phyloP scores from a whole-genome alignment of 441 rosid species.

The Euphorbia schlechtendalii region DNA sequence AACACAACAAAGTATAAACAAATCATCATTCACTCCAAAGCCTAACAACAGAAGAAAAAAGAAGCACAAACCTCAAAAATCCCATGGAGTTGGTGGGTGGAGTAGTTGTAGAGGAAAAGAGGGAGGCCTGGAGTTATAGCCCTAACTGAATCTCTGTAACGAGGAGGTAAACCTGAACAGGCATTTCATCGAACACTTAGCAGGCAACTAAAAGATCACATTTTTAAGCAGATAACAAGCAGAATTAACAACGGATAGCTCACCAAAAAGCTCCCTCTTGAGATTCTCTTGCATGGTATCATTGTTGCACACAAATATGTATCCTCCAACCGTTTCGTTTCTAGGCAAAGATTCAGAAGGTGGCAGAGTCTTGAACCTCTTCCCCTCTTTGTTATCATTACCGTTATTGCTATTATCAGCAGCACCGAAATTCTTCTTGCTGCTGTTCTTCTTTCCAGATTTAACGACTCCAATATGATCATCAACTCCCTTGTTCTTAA shows the following conservation, averaged over 20 bases:
- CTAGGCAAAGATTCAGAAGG: constrained; percentile 86
- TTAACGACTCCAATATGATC: constrained; percentile 36
- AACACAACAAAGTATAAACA: neutral
- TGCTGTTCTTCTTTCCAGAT: constrained; percentile 46
- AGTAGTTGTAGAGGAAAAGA: constrained; percentile 93
- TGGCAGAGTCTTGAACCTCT: constrained; percentile 96
- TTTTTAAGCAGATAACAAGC: neutral
- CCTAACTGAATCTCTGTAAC: constrained; percentile 93
- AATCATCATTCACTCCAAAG: neutral
- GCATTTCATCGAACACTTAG: neutral
- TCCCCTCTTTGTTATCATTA: constrained; percentile 42
- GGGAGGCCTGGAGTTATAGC: constrained; percentile 97
- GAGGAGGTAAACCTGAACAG: constrained; percentile 73
- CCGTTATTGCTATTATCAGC: constrained; percentile 20
- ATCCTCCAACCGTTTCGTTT: constrained; percentile 87
- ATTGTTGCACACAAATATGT: constrained; percentile 96
- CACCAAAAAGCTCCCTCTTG: constrained; percentile 86
- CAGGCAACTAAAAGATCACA: neutral
- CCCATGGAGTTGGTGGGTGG: constrained; percentile 98
- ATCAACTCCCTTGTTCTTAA: constrained; percentile 46
- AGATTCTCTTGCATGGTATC: constrained; percentile 98
- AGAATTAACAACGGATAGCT: neutral
- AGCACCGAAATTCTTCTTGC: constrained; percentile 40
- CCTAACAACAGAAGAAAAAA: neutral
- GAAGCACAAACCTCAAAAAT: constrained; percentile 58